Percentiles rank a stretch among this genome's conserved stretches.
phyloP scores from a whole-genome alignment of 495 filamentous ascomycete species.

The Ramalina peruviana region DNA sequence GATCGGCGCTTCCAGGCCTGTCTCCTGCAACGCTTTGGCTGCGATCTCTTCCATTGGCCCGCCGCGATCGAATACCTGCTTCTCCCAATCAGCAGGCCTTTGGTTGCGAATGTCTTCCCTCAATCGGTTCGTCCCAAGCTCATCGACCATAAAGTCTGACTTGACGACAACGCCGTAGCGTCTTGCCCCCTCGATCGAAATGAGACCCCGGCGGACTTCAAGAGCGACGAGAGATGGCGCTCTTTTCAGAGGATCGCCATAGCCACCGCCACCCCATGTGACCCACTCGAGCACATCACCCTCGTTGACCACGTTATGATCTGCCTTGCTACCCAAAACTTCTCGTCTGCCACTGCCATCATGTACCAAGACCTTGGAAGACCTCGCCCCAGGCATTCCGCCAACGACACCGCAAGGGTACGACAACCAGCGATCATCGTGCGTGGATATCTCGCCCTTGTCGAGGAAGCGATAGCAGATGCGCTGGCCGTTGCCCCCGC shows the following conservation, averaged over 20 bases:
- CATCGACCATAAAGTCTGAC: conserved; percentile 19
- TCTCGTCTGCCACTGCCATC: conserved; percentile 17
- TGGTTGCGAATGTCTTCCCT: conserved; percentile 17
- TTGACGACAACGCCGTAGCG: conserved; percentile 31
- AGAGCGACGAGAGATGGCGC: conserved; percentile 30
- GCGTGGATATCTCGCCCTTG: conserved; percentile 32
- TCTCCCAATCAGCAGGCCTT: conserved; percentile 5
- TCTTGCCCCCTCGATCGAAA: conserved; percentile 31
- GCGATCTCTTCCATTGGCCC: conserved; percentile 23
- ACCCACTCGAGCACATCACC: conserved; percentile 38
- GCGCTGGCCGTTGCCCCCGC: conserved; percentile 35
- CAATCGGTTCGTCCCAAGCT: conserved; percentile 21
- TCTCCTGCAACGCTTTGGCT: conserved; percentile 25
- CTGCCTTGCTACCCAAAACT: conserved; percentile 31
- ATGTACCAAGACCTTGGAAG: conserved; percentile 28
- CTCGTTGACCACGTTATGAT: conserved; percentile 32
- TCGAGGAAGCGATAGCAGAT: conserved; percentile 33
- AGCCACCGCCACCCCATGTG: conserved; percentile 37
- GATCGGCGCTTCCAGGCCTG: conserved; percentile 16
- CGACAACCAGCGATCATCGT: conserved; percentile 39
- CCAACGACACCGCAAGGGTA: conserved; percentile 37
- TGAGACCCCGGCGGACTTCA: conserved; percentile 32
- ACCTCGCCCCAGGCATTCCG: conserved; percentile 30
- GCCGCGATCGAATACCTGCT: conserved; percentile 26
- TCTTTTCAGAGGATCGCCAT: conserved; percentile 35